Base-by-base conservation (phyloP, 768 basidiomycete species). In the Mycena chlorophos region DNA sequence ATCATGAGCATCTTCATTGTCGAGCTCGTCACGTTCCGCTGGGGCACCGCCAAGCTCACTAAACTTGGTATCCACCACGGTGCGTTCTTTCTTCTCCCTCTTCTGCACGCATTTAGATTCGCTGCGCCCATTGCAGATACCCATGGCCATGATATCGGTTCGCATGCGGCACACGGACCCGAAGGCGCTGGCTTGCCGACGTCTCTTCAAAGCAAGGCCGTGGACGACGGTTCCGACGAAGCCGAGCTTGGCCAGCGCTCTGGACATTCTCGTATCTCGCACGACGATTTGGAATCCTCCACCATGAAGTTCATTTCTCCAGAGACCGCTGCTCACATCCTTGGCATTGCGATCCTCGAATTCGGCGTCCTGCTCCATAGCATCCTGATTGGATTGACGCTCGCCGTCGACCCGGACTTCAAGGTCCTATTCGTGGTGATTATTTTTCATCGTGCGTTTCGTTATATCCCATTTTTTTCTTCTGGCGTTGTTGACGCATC, bases 361-460 rank as follows among this genome's bases (percentile, higher is more conserved):
- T 96, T 97, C 64, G 96, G 96, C 63, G 92, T 98, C 27, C 69
- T 93, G 4, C 71, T 98, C 30, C 94, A 96, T 12, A 93, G 91
- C 68, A 65, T 94, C 5, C 78, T 96, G 42, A 89, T 98, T 58
- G 95, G 95, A 1, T 73, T 98, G 26, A 95, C 96, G 0, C 82
- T 98, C 39, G 94, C 94, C n/a, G 92, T 96, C 19, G 86, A 88
- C 63, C 73, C 80, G 6, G 68, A 81, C 34, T 97, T 98, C 74
- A 91, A 83, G 61, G 71, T 88, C 16, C 82, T 99, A 20, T 94
- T 98, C 69, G 74, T 92, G 55, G 96, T 98, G 49, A 69, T 98
- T 34, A 73, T 94, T 65, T 97, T 97, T 74, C 96, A 98, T 66
- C 95, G 93, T 94, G 68, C 66, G 90, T 83, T 17, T 47, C 39